These are phyloP conservation scores for Globisporangium solare DNA, from an alignment of 352 stramenopile genomes.

Conservation along the genomic window DNA sequence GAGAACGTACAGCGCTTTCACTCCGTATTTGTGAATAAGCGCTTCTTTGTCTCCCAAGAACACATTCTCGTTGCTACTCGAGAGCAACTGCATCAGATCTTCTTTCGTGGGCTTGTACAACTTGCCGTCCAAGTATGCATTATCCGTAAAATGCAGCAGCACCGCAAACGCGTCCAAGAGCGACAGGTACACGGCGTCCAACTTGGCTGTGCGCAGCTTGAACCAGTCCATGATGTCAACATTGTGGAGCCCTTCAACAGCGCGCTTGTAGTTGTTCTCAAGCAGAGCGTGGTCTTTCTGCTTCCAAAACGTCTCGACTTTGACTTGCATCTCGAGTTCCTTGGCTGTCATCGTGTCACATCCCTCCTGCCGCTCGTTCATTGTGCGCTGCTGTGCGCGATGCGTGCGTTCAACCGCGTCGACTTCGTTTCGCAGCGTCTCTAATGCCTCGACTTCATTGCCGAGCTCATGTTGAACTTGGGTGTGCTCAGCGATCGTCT, in stretches of 20 bases:
- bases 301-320: constrained; percentile 79
- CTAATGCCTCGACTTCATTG: constrained; percentile 24
- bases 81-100: constrained; percentile 64
- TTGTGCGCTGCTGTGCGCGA: constrained; percentile 26
- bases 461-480: constrained; percentile 20
- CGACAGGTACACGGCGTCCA: constrained; percentile 56
- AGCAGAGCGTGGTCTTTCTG: constrained; percentile 35
- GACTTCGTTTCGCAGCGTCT: constrained; percentile 45
- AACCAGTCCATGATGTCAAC: constrained; percentile 74
- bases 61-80: constrained; percentile 78
- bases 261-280: constrained; percentile 59
- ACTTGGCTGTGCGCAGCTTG: constrained; percentile 48
- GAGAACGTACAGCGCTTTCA: constrained; percentile 76
- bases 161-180: constrained; percentile 63
- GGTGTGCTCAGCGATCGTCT: constrained; percentile 38
- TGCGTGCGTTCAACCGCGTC: constrained; percentile 41
- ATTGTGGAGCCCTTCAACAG: constrained; percentile 43
- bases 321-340: constrained; percentile 71
- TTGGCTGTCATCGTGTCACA: constrained; percentile 41
- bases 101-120: constrained; percentile 42
- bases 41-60: constrained; percentile 73
- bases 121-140: constrained; percentile 45
- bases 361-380: constrained; percentile 27
- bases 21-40: constrained; percentile 69
- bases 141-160: constrained; percentile 71